Base-by-base conservation (phyloP, 2,329 filamentous ascomycete species). In the Claviceps humidiphila region DNA sequence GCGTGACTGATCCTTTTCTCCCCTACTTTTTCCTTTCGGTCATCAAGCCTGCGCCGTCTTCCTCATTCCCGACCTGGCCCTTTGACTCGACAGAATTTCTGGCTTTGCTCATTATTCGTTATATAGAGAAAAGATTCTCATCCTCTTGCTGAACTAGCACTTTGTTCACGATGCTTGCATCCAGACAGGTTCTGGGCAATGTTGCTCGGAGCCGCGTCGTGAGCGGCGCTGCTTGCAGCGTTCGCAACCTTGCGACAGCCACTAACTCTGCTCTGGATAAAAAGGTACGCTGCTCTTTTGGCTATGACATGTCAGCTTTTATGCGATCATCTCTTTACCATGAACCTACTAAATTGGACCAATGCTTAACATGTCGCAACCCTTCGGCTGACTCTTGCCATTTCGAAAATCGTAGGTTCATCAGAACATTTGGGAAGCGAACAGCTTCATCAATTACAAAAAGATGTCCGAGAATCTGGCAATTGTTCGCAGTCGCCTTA, bases 401-500 rank as follows among this genome's bases (percentile, higher is more conserved):
- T 14, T 14, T 34, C 4, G 9, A n/a, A 49, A 3, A 14, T 20
- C 47, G 51, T 52, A 81, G 78, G 78, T 98, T 71, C 86, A 85
- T 72, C 95, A 97, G 81, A 95, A 91, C 79, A 96, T 89, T 75
- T 89, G 84, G 79, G 93, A 98, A 75, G 86, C 89, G 72, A 82
- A 80, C 72, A 93, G 94, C 80, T 96, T 89, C 79, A 95, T 97
- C 80, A 95, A 96, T 81, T 98, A 98, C 72, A 89, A 88, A 81
- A 96, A 96, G 81, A 96, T 97, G 89, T 89, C 87, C 63, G 90
- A 97, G 77, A 97, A 95, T 80, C 81, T 98, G 56, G 77, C 82
- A 64, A 82, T 98, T 70, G 93, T 98, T 62, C 87, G 93, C 66
- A 71, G 76, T 64, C 85, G 93, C 65, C 81, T 98, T 60, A 95